phyloP scores from a whole-genome alignment of 306 rosid genomes.

The Sesbania bispinosa region DNA sequence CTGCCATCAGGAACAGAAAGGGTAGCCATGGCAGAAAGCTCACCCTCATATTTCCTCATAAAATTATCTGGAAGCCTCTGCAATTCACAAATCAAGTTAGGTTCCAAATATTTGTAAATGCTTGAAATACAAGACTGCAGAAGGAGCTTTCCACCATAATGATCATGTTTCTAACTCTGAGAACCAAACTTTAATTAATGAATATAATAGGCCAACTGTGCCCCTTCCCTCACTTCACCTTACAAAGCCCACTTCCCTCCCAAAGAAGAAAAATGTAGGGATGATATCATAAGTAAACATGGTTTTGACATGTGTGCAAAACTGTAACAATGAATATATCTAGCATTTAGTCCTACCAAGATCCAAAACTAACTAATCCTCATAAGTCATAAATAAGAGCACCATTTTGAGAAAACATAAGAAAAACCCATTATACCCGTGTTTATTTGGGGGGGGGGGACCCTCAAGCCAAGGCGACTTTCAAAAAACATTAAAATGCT shows the following conservation, averaged over 20 bases:
- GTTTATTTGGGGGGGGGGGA: neutral
- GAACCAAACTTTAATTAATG: neutral
- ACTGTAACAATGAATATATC: neutral
- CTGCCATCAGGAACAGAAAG: conserved; percentile 77
- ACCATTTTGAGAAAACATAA: neutral
- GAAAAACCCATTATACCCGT: neutral
- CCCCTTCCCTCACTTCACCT: conserved; percentile 5
- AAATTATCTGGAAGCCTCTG: conserved; percentile 88
- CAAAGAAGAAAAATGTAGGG: neutral
- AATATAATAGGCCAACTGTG: neutral
- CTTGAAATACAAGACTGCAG: neutral
- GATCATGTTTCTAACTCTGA: neutral
- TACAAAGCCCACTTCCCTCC: neutral
- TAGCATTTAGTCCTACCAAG: neutral
- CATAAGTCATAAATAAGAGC: neutral
- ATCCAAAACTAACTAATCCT: conserved; percentile 1
- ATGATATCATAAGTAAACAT: neutral
- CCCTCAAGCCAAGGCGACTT: neutral
- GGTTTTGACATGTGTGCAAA: neutral
- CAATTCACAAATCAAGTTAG: conserved; percentile 36
- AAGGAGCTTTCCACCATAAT: neutral
- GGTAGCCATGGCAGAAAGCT: conserved; percentile 59
- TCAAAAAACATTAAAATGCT: neutral
- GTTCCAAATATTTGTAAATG: conserved; percentile 12
- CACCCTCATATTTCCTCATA: conserved; percentile 58